These are phyloP conservation scores for Pulveroboletus sp. DNA, from an alignment of 768 basidiomycete species.

Conservation along the genomic window DNA sequence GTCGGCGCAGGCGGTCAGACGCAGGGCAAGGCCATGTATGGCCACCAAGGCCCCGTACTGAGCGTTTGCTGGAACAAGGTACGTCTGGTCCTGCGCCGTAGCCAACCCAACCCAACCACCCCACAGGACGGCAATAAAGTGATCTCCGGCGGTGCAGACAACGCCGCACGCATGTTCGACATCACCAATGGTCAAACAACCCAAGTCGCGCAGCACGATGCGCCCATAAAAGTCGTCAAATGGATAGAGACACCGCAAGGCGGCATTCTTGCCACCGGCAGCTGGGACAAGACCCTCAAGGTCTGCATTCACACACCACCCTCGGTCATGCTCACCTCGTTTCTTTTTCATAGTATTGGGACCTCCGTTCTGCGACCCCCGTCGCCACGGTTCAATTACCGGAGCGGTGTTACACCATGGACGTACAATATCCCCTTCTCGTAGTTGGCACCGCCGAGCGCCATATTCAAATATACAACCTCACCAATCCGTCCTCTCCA, in stretches of 20 bases:
- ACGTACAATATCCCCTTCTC: constrained; percentile 76
- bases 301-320: constrained; percentile 41
- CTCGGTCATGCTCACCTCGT: neutral
- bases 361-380: constrained; percentile 71
- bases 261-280: constrained; percentile 84
- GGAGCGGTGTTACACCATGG: constrained; percentile 87
- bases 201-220: constrained; percentile 90
- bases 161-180: constrained; percentile 92
- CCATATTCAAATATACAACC: constrained; percentile 85
- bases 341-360: constrained; percentile 75
- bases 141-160: constrained; percentile 92
- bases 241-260: constrained; percentile 76
- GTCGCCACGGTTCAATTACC: constrained; percentile 79
- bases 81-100: constrained; percentile 1
- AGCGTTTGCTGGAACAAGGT: constrained; percentile 91
- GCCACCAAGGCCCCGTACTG: constrained; percentile 86
- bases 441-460: constrained; percentile 93
- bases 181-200: constrained; percentile 73
- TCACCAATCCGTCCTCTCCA: constrained; percentile 72
- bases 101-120: constrained; percentile 4
- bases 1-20: constrained; percentile 75
- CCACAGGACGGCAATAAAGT: constrained; percentile 83
- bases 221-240: constrained; percentile 75
- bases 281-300: constrained; percentile 98
- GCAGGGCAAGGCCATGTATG: constrained; percentile 86